These are phyloP conservation scores for Auricularia heimuer DNA, from an alignment of 768 basidiomycete species.

Conservation along the genomic window DNA sequence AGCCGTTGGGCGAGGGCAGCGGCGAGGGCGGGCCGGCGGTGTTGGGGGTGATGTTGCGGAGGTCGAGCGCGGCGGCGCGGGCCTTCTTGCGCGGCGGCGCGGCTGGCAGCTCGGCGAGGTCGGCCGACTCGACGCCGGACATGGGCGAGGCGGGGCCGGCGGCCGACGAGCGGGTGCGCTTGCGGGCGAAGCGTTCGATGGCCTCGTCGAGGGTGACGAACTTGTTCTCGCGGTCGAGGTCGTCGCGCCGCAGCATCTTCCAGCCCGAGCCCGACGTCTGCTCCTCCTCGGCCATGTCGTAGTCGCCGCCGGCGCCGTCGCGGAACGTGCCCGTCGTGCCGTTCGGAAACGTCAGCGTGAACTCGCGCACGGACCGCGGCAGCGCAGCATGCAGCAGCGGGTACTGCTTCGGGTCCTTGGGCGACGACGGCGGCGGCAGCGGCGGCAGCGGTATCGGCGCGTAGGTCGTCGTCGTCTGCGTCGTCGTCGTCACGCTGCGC, in stretches of 20 bases:
- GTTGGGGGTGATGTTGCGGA: conserved; percentile 44
- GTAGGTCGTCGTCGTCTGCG: conserved; percentile 82
- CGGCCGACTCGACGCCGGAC: neutral
- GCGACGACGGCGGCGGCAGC: conserved; percentile 57
- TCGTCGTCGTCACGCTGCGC: conserved; percentile 74
- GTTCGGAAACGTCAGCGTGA: conserved; percentile 72
- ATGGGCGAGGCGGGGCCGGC: conserved; percentile 22
- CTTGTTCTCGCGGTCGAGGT: conserved; percentile 31
- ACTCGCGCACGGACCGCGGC: conserved; percentile 62
- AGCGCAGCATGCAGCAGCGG: conserved; percentile 67
- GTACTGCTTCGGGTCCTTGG: conserved; percentile 71
- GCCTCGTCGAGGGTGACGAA: conserved; percentile 66
- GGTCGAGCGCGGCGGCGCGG: conserved; percentile 45
- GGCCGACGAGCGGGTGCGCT: conserved; percentile 47
- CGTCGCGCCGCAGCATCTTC: conserved; percentile 60
- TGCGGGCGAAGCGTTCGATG: conserved; percentile 67
- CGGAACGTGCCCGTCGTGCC: conserved; percentile 73
- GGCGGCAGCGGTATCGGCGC: conserved; percentile 77
- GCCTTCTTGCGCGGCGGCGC: conserved; percentile 70
- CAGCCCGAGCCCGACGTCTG: conserved; percentile 64
- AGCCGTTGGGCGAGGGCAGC: conserved; percentile 76
- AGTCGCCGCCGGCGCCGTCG: conserved; percentile 49
- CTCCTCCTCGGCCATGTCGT: conserved; percentile 62
- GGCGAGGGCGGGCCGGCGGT: conserved; percentile 79
- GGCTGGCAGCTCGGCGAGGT: conserved; percentile 34